Evolutionary conservation across 306 rosid species (phyloP).

Genomic region (Cajanus cajan): DNA sequence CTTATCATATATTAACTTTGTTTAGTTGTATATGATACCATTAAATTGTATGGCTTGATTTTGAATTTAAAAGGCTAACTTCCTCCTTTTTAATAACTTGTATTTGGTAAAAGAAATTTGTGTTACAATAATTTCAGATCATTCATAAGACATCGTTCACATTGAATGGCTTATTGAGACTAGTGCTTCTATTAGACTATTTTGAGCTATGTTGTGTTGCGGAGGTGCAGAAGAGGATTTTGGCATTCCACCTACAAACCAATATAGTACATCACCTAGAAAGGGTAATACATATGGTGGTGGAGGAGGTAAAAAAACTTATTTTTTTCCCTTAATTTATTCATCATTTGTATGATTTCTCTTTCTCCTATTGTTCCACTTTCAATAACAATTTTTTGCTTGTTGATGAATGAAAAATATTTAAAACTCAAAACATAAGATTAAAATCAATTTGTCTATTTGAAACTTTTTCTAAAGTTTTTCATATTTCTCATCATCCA

Average conservation of each 20-base stretch:
- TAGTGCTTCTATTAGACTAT: slow-evolving; percentile 17
- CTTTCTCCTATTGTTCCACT: neutral
- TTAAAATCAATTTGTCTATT: neutral
- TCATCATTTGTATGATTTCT: neutral
- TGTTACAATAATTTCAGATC: neutral
- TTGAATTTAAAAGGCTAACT: neutral
- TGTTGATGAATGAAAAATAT: neutral
- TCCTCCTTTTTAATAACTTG: neutral
- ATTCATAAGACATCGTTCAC: slow-evolving; percentile 4
- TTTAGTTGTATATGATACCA: neutral
- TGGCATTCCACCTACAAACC: slow-evolving; percentile 54
- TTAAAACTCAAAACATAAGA: neutral
- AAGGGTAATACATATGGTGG: slow-evolving; percentile 58
- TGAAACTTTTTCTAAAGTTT: neutral
- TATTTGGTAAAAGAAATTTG: neutral
- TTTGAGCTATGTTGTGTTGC: slow-evolving; percentile 66
- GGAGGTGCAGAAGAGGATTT: slow-evolving; percentile 73
- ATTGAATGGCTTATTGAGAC: slow-evolving; percentile 41
- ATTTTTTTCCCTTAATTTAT: neutral
- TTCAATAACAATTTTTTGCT: neutral
- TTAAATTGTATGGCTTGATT: neutral
- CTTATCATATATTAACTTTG: neutral
- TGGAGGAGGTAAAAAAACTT: slow-evolving; percentile 23
- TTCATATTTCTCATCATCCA: neutral
- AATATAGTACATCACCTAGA: slow-evolving; percentile 48